These are phyloP conservation scores for Solanum hybrid DNA, from an alignment of 305 asterid species.

Conservation along the genomic window DNA sequence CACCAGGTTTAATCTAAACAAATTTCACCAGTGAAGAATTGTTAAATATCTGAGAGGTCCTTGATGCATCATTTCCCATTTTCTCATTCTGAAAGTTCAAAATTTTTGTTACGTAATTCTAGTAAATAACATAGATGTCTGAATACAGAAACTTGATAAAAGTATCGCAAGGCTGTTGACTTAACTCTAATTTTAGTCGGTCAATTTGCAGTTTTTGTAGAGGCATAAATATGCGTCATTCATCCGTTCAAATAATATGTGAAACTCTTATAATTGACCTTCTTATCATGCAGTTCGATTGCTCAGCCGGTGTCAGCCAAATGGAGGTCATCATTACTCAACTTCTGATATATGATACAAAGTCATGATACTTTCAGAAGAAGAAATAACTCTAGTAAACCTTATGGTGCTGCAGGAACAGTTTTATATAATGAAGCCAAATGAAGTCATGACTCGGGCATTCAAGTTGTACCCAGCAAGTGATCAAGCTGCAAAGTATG, in stretches of 20 bases:
- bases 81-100: not conserved
- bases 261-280: not conserved
- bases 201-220: not conserved
- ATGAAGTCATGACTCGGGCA: constrained; percentile 57
- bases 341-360: not conserved
- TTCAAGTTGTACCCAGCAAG: constrained; percentile 87
- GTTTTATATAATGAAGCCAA: constrained; percentile 88
- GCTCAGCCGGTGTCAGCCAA: constrained; percentile 83
- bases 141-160: not conserved
- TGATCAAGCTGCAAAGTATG: constrained; percentile 88
- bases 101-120: not conserved
- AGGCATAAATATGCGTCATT: not conserved
- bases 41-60: not conserved
- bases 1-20: not conserved
- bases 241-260: not conserved
- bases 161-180: not conserved
- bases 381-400: not conserved
- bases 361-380: not conserved
- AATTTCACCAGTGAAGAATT: not conserved
- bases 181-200: not conserved
- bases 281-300: constrained; percentile 66
- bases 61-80: not conserved
- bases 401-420: constrained; percentile 50
- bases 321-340: constrained; percentile 64
- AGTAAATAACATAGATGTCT: not conserved